Conservation (phyloP, 768 basidiomycete genomes). For the Suillus variegatus region DNA sequence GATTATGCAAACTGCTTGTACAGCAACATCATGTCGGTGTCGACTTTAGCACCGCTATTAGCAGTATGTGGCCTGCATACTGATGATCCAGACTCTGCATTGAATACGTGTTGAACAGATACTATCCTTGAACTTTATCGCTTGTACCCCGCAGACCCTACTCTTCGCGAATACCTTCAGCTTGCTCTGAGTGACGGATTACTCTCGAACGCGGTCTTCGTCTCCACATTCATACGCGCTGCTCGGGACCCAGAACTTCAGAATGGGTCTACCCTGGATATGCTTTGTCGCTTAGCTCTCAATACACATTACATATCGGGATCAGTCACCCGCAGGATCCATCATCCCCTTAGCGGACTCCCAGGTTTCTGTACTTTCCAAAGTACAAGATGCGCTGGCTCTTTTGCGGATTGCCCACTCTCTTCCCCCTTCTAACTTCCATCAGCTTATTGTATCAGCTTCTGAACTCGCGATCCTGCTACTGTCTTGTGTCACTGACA, state of each 20-base stretch:
- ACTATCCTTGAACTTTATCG: constrained; percentile 68
- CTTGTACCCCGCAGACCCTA: constrained; percentile 69
- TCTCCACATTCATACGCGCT: constrained; percentile 66
- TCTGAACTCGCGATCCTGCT: constrained; percentile 66
- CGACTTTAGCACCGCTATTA: constrained; percentile 55
- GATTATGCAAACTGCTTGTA: constrained; percentile 61
- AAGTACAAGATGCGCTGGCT: constrained; percentile 60
- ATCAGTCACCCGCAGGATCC: constrained; percentile 51
- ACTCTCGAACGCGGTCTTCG: constrained; percentile 59
- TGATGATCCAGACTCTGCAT: constrained; percentile 6
- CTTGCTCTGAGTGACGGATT: constrained; percentile 56
- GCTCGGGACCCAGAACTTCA: constrained; percentile 66
- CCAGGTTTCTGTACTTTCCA: constrained; percentile 49
- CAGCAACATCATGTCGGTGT: constrained; percentile 43
- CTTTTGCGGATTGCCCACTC: constrained; percentile 59
- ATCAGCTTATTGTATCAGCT: constrained; percentile 57
- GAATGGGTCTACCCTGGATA: constrained; percentile 64
- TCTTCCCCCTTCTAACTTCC: constrained; percentile 50
- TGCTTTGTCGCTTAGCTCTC: constrained; percentile 65
- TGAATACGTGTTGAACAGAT: constrained; percentile 42
- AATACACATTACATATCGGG: constrained; percentile 65
- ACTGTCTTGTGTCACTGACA: constrained; percentile 58
- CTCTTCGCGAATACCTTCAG: constrained; percentile 66
- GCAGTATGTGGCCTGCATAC: constrained; percentile 43
- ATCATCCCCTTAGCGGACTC: constrained; percentile 53